Conservation (phyloP, 306 rosid genomes). For the Pterocarpus macrocarpus region DNA sequence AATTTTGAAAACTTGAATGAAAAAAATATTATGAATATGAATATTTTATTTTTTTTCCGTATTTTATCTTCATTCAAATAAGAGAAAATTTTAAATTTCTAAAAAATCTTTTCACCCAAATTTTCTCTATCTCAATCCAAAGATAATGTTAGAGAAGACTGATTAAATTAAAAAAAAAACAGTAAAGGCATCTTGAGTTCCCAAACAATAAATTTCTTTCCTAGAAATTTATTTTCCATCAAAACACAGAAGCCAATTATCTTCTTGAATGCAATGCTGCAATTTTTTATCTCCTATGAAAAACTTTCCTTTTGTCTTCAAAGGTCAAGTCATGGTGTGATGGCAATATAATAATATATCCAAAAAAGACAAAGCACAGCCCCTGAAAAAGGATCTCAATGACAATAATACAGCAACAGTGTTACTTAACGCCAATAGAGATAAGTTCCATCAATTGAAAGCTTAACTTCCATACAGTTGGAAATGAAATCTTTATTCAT, state of each 20-base stretch:
- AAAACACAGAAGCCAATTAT: not conserved
- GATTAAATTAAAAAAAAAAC: not conserved
- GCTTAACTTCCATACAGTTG: not conserved
- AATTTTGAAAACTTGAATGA: not conserved
- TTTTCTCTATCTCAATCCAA: not conserved
- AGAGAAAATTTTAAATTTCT: not conserved
- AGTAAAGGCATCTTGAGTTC: not conserved
- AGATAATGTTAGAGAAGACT: too few species aligned
- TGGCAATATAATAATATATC: not conserved
- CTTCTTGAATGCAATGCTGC: not conserved
- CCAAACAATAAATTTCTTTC: not conserved
- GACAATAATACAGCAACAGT: not conserved
- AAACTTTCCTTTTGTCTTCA: not conserved
- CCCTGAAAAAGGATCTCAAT: not conserved
- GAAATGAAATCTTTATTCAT: not conserved
- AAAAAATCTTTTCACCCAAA: not conserved
- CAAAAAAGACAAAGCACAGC: not conserved
- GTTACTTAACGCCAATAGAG: not conserved
- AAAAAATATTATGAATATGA: too few species aligned
- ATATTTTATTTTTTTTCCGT: not conserved
- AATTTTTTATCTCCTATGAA: not conserved
- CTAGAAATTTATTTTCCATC: not conserved
- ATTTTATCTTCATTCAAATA: constrained; percentile 2
- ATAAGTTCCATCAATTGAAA: constrained; percentile 12
- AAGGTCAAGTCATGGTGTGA: not conserved